Evolutionary conservation across 345 rosid genomes (phyloP).

Genomic region (Aquilaria malaccensis): DNA sequence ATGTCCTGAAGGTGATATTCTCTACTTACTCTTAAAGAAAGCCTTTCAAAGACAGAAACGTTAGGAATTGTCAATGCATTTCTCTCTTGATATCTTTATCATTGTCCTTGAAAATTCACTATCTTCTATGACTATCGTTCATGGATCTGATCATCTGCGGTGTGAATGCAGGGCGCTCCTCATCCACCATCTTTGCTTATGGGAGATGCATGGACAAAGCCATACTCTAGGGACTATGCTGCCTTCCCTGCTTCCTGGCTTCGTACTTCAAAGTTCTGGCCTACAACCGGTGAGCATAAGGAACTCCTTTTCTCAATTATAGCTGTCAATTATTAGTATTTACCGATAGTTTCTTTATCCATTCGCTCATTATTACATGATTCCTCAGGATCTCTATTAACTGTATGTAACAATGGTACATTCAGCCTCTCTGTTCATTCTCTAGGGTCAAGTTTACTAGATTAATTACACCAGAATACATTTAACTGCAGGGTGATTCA

Average conservation of each 20-base stretch:
- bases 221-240: slow-evolving; percentile 89
- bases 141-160: slow-evolving; percentile 8
- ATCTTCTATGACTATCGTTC: background rate
- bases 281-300: slow-evolving; percentile 50
- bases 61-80: background rate
- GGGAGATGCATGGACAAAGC: slow-evolving; percentile 93
- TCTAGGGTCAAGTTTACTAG: too few relatives aligned
- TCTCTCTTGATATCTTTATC: background rate
- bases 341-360: too few relatives aligned
- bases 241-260: slow-evolving; percentile 99
- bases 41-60: background rate
- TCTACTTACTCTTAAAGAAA: background rate
- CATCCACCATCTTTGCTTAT: slow-evolving; percentile 98
- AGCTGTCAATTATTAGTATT: too few relatives aligned
- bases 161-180: slow-evolving; percentile 79
- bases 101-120: background rate
- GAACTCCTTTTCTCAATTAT: background rate
- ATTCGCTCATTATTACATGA: too few relatives aligned
- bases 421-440: too few relatives aligned
- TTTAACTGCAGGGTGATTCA: too few relatives aligned
- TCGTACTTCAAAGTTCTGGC: slow-evolving; percentile 89
- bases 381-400: too few relatives aligned
- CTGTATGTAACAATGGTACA: too few relatives aligned
- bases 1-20: slow-evolving; percentile 73
- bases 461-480: too few relatives aligned